Percentiles rank a stretch among this genome's conserved stretches.
These are phyloP conservation scores for Polyplosphaeria fusca DNA, from an alignment of 495 filamentous ascomycete species.

Conservation along the genomic window DNA sequence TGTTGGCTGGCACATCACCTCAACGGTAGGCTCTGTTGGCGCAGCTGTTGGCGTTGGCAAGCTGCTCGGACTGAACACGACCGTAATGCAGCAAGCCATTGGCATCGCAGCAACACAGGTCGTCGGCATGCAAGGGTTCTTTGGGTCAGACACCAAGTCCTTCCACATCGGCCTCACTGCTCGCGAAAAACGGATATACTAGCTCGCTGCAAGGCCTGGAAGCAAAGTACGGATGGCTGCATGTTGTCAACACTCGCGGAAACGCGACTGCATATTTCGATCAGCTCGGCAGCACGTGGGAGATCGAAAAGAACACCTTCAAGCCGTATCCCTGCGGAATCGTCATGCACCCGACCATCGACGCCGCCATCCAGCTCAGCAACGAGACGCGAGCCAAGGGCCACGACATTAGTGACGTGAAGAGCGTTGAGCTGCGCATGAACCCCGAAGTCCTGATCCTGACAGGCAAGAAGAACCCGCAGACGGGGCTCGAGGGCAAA, in stretches of 20 bases:
- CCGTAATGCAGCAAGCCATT: slow-evolving; percentile 50
- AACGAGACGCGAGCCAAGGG: slow-evolving; percentile 38
- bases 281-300: slow-evolving; percentile 45
- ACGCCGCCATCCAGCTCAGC: slow-evolving; percentile 49
- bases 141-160: slow-evolving; percentile 53
- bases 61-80: slow-evolving; percentile 41
- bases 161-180: slow-evolving; percentile 53
- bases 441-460: slow-evolving; percentile 55
- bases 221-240: slow-evolving; percentile 54
- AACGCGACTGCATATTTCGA: slow-evolving; percentile 40
- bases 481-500: slow-evolving; percentile 52
- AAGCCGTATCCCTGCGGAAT: slow-evolving; percentile 59
- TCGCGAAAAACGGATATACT: slow-evolving; percentile 50
- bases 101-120: slow-evolving; percentile 54
- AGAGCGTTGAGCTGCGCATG: slow-evolving; percentile 41
- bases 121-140: slow-evolving; percentile 52
- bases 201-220: slow-evolving; percentile 49
- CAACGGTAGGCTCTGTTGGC: slow-evolving; percentile 51
- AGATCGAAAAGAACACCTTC: slow-evolving; percentile 53
- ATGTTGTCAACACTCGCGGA: slow-evolving; percentile 45
- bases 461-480: slow-evolving; percentile 50
- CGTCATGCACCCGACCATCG: slow-evolving; percentile 55
- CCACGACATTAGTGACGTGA: slow-evolving; percentile 33
- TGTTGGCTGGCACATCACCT: slow-evolving; percentile 57
- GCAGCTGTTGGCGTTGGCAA: slow-evolving; percentile 53